Evolutionary conservation across 805 yeast species (phyloP).

Genomic region (Wickerhamiella kurtzmanii): DNA sequence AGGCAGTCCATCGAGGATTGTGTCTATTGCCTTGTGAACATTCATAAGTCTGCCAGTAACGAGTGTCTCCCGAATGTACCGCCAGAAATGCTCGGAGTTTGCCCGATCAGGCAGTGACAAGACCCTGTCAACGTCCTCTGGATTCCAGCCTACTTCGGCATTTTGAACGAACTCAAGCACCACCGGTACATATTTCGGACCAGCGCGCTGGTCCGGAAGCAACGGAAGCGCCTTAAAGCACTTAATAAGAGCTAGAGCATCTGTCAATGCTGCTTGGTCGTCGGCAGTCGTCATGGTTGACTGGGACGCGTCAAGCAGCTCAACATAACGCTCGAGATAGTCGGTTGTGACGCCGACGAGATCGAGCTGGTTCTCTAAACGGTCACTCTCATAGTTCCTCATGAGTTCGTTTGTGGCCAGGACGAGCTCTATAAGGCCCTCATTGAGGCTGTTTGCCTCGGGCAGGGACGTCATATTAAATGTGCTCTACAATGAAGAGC

Average conservation of each 20-base stretch:
- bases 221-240: conserved; percentile 9
- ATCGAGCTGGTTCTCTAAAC: conserved; percentile 8
- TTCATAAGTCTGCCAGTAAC: conserved; percentile 7
- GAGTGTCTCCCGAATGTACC: conserved; percentile 3
- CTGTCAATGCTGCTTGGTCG: conserved; percentile 5
- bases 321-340: conserved; percentile 6
- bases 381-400: conserved; percentile 10
- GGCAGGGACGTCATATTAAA: neutral
- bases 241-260: conserved; percentile 9
- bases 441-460: neutral
- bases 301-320: conserved; percentile 4
- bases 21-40: conserved; percentile 4
- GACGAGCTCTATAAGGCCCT: conserved; percentile 7
- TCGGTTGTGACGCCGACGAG: conserved; percentile 6
- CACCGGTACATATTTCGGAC: neutral
- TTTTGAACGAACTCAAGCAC: conserved; percentile 5
- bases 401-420: conserved; percentile 11
- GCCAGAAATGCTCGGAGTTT: conserved; percentile 5
- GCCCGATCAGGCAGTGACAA: neutral
- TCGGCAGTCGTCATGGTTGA: conserved; percentile 3
- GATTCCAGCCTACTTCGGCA: conserved; percentile 7
- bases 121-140: conserved; percentile 1
- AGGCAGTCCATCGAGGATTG: neutral
- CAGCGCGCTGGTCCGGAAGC: conserved; percentile 1
- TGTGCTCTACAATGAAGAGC: too few species aligned